Evolutionary conservation across 768 basidiomycete species (phyloP).

Genomic region (Panellus pusillus): DNA sequence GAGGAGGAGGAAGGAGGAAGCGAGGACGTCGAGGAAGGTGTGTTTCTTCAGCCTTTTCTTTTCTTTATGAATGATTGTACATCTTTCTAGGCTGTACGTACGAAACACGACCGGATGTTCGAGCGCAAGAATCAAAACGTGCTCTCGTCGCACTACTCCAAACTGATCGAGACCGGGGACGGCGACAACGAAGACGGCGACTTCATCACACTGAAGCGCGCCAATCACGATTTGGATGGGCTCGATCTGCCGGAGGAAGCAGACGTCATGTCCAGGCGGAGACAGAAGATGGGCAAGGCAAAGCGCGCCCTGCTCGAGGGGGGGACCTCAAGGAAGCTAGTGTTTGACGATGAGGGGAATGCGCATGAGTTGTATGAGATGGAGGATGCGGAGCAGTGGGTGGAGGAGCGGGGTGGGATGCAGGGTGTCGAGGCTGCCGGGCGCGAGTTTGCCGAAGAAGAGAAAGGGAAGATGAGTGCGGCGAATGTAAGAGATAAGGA

Average conservation of each 20-base stretch:
- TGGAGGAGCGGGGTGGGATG: conserved; percentile 60
- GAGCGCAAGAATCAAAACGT: conserved; percentile 93
- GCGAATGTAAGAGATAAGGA: conserved; percentile 77
- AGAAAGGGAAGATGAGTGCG: conserved; percentile 68
- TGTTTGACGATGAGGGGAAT: conserved; percentile 89
- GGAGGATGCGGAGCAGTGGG: conserved; percentile 71
- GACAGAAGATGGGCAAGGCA: conserved; percentile 69
- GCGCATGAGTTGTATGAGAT: conserved; percentile 84
- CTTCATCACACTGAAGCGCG: conserved; percentile 93
- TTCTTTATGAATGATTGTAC: neutral
- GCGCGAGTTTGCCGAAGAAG: conserved; percentile 66
- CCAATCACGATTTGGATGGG: conserved; percentile 69
- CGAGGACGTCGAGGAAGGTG: conserved; percentile 43
- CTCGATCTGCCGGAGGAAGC: conserved; percentile 24
- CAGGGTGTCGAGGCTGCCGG: conserved; percentile 68
- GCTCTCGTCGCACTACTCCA: conserved; percentile 85
- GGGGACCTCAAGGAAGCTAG: conserved; percentile 65
- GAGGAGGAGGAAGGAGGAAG: conserved; percentile 26
- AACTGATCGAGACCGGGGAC: conserved; percentile 66
- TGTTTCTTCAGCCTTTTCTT: conserved; percentile 9
- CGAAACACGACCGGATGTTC: conserved; percentile 98
- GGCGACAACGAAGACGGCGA: conserved; percentile 63
- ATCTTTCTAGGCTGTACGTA: conserved; percentile 53
- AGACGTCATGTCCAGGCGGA: conserved; percentile 80
- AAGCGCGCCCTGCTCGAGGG: conserved; percentile 73